These are phyloP conservation scores for Gentiana macrophylla DNA, from an alignment of 257 asterid species.

Conservation along the genomic window DNA sequence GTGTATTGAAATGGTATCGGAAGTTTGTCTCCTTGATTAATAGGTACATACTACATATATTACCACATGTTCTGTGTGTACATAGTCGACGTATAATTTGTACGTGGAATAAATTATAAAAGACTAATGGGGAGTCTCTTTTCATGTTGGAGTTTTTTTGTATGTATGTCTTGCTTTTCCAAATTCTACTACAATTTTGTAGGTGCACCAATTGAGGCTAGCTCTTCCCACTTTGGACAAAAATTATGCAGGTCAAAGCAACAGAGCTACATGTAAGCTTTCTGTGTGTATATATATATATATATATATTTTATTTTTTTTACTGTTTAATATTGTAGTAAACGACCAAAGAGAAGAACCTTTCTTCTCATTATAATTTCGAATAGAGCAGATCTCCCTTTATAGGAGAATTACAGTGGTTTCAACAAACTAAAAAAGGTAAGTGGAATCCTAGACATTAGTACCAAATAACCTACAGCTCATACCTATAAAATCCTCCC, in stretches of 20 bases:
- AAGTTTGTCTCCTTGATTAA: no score
- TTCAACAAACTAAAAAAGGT: no score
- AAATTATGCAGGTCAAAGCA: slow-evolving; percentile 73
- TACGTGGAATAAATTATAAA: not conserved
- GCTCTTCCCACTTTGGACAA: slow-evolving; percentile 63
- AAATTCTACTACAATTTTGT: slow-evolving; percentile 17
- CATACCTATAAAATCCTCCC: no score
- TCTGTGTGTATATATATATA: not conserved
- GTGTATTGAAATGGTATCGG: no score
- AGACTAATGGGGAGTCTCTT: not conserved
- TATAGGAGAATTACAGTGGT: no score
- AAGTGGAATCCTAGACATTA: no score
- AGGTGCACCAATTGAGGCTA: slow-evolving; percentile 61
- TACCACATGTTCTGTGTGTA: not conserved
- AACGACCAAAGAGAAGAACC: no score
- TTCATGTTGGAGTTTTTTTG: not conserved
- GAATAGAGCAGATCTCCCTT: no score
- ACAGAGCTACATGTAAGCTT: slow-evolving; percentile 62
- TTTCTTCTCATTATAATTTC: no score
- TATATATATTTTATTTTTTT: no score
- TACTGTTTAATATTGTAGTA: no score
- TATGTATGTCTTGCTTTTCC: not conserved
- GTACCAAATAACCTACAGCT: no score
- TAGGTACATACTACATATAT: not conserved
- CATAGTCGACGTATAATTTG: not conserved